A percentile compares a stretch with the other conserved stretches of the same genome.
phyloP scores from a whole-genome alignment of 1,139 yeast species.

The Saccharomycopsis crataegensis region DNA sequence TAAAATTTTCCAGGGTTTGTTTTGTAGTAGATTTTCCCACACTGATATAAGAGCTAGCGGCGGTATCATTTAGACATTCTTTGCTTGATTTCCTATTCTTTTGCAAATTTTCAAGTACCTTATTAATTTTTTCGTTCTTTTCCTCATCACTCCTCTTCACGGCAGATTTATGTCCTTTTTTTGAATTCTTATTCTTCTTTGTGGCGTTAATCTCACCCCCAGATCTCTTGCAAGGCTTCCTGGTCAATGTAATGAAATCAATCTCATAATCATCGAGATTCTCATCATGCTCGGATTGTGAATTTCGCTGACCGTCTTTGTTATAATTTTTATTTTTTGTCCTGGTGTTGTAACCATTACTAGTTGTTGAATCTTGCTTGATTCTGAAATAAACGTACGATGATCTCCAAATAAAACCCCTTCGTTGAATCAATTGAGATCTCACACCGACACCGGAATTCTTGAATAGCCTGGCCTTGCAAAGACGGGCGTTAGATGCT shows the following conservation, averaged over 20 bases:
- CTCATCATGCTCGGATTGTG: background rate
- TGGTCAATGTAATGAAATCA: conserved; percentile 15
- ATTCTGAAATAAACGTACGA: conserved; percentile 1
- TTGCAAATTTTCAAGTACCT: background rate
- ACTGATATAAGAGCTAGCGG: no score
- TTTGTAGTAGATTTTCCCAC: no score
- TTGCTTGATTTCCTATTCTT: no score
- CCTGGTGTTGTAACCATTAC: background rate
- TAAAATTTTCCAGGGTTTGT: no score
- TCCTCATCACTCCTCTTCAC: background rate
- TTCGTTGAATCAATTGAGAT: background rate
- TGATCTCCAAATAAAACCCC: conserved; percentile 1
- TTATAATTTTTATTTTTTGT: background rate
- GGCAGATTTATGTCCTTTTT: background rate
- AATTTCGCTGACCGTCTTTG: background rate
- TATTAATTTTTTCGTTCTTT: background rate
- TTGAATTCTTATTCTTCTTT: background rate
- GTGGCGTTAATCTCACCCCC: background rate
- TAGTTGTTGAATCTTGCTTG: background rate
- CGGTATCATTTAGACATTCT: no score
- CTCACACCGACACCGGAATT: no score
- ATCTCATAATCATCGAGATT: conserved; percentile 11
- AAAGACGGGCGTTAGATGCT: background rate
- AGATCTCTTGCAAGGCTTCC: background rate
- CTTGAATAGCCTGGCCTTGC: no score